Evolutionary conservation across 306 rosid species (phyloP), one percentile per base, ranked within the genome.

Genomic region (Ormosia semicastrata): DNA sequence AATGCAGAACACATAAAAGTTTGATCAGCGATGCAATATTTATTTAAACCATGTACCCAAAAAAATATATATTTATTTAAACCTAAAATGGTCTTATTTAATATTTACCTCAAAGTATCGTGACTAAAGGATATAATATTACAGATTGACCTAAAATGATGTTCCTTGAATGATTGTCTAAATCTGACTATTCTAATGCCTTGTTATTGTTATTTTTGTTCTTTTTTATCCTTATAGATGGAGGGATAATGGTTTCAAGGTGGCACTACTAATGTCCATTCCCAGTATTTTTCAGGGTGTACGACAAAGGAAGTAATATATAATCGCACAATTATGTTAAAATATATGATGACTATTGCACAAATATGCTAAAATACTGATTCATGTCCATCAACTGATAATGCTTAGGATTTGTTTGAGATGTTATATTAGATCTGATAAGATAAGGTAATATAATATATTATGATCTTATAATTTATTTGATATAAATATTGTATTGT

Each of bases 1-100:
- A 13, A 52, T 47, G 67, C 66, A 40, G 17, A 70, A 41, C 3
- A 12, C 4, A 1, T 52, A n/a, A 30, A 37, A 41, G 59, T 71
- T 71, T 60, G 54, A 71, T 54, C 44, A 78, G 56, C 4, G 46
- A 77, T 80, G 53, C 29, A 32, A 34, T 44, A 69, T 57, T 30
- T 18, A 4, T 63, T 63, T 56, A 18, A 57, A 56, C 54, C 4
- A 8, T 49, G 8, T 33, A 4, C 40, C 3, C 6, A 7, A 73
- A 17, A 24, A 24, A 24, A 24, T n/a, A n/a, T n/a, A n/a, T n/a
- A n/a, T 24, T 24, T 24, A 24, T 24, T 24, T 24, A 24, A 24
- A 24, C 24, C 24, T 24, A 24, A 24, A 24, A 24, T 24, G 24
- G 24, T 24, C 24, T 24, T 24, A 24, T 24, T 24, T 24, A 24